Evolutionary conservation across 805 yeast genomes (phyloP).

Genomic region (Torulaspora gathmanii): DNA sequence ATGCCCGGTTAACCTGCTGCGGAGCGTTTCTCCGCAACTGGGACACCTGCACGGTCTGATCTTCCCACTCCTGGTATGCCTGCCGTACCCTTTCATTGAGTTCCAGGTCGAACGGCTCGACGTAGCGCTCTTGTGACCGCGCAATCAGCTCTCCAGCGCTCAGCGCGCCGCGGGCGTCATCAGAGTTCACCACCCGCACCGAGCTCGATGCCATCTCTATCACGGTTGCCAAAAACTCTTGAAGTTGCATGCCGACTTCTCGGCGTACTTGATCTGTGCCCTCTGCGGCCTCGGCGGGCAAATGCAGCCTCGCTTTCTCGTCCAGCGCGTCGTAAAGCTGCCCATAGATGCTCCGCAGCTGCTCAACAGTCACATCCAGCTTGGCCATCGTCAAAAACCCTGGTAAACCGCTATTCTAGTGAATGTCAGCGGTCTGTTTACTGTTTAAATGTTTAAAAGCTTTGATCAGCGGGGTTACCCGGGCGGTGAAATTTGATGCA

Average conservation of each 20-base stretch:
- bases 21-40: conserved; percentile 54
- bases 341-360: conserved; percentile 28
- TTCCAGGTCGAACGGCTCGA: conserved; percentile 68
- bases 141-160: conserved; percentile 19
- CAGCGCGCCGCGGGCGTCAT: conserved; percentile 25
- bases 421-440: background rate
- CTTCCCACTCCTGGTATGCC: conserved; percentile 56
- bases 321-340: conserved; percentile 28
- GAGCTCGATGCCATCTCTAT: conserved; percentile 54
- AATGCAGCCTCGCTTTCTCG: conserved; percentile 18
- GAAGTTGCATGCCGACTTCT: conserved; percentile 26
- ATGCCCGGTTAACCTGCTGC: conserved; percentile 37
- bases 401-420: too few species aligned
- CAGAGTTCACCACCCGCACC: conserved; percentile 54
- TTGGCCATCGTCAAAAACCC: conserved; percentile 6
- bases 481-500: background rate
- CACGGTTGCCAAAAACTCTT: conserved; percentile 23
- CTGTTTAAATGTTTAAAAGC: background rate
- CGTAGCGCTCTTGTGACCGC: conserved; percentile 30
- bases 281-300: conserved; percentile 18
- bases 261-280: conserved; percentile 18
- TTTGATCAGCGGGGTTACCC: background rate
- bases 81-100: conserved; percentile 56
- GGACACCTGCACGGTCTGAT: conserved; percentile 53
- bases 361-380: conserved; percentile 27